Base-by-base conservation (phyloP, 2,329 filamentous ascomycete species). In the Aspergillus japonicus region DNA sequence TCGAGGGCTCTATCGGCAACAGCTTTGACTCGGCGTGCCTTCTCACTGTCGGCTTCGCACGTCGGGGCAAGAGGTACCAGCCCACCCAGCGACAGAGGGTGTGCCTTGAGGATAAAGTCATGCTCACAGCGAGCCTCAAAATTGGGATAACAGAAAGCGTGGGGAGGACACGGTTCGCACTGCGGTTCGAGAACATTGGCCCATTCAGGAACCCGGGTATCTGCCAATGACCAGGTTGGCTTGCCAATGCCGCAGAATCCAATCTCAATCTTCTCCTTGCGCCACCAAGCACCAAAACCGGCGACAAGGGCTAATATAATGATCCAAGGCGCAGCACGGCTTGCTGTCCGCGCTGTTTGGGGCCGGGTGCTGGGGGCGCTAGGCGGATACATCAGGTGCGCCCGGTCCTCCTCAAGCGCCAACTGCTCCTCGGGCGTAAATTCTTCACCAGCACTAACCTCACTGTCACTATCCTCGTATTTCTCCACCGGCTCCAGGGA, bases 181-280 rank as follows among this genome's bases (percentile, higher is more conserved):
- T 89, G 84, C 12, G 94, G 94, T 31, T 92, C 82, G 5, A 93
- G 77, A 10, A 87, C 81, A 53, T 87, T 81, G 8, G 90, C 82
- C 82, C 87, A 90, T 50, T 91, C 87, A 3, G 94, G 93, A 19
- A 96, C 81, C 24, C 85, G 82, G 12, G 89, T 81, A 31, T 87
- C 84, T 11, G 83, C 80, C 56, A 88, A 71, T 21, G 81, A 82
- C 65, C 80, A 83, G 6, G 82, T 85, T 51, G 86, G 81, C 56
- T 88, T 85, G 24, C 90, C 95, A 56, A 96, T 85, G 12, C 93
- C 92, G 73, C 95, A 99, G 72, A 96, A 99, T 35, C 96, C 95
- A 21, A 98, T 91, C 16, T 91, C 89, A n/a, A 96, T 81, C 82
- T 98, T 98, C 77, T 99, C 95, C 72, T 96, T 91, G 52, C 94